Percentiles rank a stretch among this genome's conserved stretches.
These are phyloP conservation scores for Calonectria hawksworthii DNA, from an alignment of 2,329 filamentous ascomycete genomes.

Conservation along the genomic window DNA sequence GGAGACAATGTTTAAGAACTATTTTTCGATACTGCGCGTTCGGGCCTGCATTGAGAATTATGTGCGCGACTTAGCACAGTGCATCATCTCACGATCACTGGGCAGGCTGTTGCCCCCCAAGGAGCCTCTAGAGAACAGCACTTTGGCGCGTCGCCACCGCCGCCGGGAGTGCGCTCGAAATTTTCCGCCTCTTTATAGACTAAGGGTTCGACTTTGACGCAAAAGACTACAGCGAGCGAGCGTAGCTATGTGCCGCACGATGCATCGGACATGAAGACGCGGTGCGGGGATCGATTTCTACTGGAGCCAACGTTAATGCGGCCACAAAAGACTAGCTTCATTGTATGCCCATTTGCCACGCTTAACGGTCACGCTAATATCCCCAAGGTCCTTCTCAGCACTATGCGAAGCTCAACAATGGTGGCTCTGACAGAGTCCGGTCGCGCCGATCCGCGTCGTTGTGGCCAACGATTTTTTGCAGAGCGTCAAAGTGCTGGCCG, in stretches of 20 bases:
- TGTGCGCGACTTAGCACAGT: neutral
- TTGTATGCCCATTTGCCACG: neutral
- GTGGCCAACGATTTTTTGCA: neutral
- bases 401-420: neutral
- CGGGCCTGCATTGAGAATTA: neutral
- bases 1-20: neutral
- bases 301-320: neutral
- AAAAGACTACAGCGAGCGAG: neutral
- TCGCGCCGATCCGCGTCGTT: neutral
- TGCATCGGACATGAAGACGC: neutral
- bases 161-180: neutral
- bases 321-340: neutral
- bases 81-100: neutral
- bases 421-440: neutral
- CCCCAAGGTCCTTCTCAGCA: neutral
- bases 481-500: neutral
- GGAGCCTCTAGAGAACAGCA: neutral
- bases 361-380: neutral
- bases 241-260: neutral
- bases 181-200: neutral
- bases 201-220: neutral
- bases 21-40: neutral
- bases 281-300: neutral
- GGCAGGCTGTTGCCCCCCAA: neutral
- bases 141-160: neutral